Evolutionary conservation across 108 stramenopile species (phyloP), one percentile per base, ranked within the genome.

Genomic region (Pseudonitzschia multiseries): DNA sequence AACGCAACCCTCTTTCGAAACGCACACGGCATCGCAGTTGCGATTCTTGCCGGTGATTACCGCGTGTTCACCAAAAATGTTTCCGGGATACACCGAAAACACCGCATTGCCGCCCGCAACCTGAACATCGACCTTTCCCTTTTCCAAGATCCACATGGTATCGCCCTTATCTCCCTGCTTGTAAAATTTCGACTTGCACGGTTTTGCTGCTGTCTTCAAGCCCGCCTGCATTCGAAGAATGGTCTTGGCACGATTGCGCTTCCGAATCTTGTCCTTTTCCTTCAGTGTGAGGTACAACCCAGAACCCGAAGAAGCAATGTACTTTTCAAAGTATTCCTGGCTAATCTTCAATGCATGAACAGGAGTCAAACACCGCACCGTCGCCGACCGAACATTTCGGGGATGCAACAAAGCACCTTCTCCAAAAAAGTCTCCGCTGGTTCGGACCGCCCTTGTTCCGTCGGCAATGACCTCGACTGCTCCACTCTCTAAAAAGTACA

Each of bases 301-400:
- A 22, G 75, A 53, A 22, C 83, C 68, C 15, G 87, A 81, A 2
- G 84, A 75, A 0, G 87, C 81, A 59, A 91, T 81, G 70, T 90
- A 94, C 70, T 94, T 94, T 65, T 94, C 90, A 77, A 91, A 94
- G 69, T 90, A 91, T 70, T 94, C 89, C 20, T 90, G 84, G 75
- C 85, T 90, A 26, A 94, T 90, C 68, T 94, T 90, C 61, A 94
- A 80, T 4, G 85, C 90, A 78, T 94, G 90, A 27, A 94, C 86
- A 1, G 93, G 93, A 21, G 93, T 92, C 67, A 79, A 69, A 76
- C 93, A 94, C 26, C 78, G 77, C 60, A 91, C 81, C 0, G 93
- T 87, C 0, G 86, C 83, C 12, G 87, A 86, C 48, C 87, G 80
- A 3, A 72, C 81, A 46, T 83, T 83, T 31, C 73, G 65, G 20